Conservation (phyloP, 1,284 basidiomycete species). For the Rhodotorula sp. region DNA sequence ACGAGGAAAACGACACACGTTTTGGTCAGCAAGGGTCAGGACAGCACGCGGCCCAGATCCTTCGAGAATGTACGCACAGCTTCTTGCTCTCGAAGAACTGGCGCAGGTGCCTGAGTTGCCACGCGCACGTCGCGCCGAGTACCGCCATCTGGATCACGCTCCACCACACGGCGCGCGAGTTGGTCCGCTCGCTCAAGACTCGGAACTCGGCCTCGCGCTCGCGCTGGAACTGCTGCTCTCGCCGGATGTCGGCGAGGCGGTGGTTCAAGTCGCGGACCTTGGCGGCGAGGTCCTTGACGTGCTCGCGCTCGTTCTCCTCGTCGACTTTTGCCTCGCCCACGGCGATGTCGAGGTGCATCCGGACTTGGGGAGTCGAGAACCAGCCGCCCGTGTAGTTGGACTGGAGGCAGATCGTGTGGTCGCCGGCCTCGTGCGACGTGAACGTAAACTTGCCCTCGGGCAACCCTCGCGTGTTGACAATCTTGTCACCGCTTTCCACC, state of each 20-base stretch:
- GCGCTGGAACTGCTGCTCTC: slow-evolving; percentile 97
- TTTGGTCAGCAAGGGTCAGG: no score
- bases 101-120: slow-evolving; percentile 83
- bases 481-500: slow-evolving; percentile 67
- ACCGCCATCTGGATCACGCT: slow-evolving; percentile 81
- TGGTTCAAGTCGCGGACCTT: slow-evolving; percentile 89
- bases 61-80: slow-evolving; percentile 21
- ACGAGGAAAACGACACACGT: no score
- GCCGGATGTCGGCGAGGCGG: slow-evolving; percentile 85
- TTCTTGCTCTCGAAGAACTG: slow-evolving; percentile 41
- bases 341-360: slow-evolving; percentile 89
- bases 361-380: slow-evolving; percentile 83
- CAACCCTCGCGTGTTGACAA: slow-evolving; percentile 85
- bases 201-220: slow-evolving; percentile 87
- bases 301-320: slow-evolving; percentile 63
- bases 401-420: slow-evolving; percentile 93
- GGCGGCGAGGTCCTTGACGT: slow-evolving; percentile 79
- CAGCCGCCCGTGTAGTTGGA: slow-evolving; percentile 81
- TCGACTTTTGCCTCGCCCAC: slow-evolving; percentile 46
- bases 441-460: slow-evolving; percentile 92
- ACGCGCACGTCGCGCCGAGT: slow-evolving; percentile 77
- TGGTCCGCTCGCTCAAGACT: slow-evolving; percentile 82
- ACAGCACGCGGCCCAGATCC: no score
- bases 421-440: slow-evolving; percentile 91
- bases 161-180: slow-evolving; percentile 89